Evolutionary conservation across 208 protist genomes (phyloP).

Genomic region (Herpetomonas tarakana): DNA sequence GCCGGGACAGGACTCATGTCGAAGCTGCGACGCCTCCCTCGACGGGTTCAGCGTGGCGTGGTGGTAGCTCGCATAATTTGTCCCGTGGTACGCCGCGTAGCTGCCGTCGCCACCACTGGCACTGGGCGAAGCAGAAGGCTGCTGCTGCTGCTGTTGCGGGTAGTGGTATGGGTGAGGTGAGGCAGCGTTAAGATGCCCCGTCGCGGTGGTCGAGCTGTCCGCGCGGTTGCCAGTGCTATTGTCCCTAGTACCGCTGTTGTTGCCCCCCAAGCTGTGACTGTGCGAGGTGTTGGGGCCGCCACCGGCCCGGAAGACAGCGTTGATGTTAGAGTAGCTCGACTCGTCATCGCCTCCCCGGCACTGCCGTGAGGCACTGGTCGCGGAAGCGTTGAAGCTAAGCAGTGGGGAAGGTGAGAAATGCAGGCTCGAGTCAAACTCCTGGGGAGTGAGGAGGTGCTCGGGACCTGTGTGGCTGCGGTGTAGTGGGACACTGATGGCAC

Average conservation of each 20-base stretch:
- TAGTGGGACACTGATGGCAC: not conserved
- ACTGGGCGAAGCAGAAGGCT: too few relatives aligned
- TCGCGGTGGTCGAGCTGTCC: too few relatives aligned
- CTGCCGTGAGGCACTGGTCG: conserved; percentile 19
- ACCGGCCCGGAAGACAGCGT: conserved; percentile 8
- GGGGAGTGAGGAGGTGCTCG: not conserved
- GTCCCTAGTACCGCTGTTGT: not conserved
- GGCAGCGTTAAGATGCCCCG: too few relatives aligned
- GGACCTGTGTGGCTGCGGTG: conserved; percentile 2
- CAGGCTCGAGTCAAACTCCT: conserved; percentile 32
- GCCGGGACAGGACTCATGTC: too few relatives aligned
- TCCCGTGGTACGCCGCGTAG: too few relatives aligned
- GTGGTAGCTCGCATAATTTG: too few relatives aligned
- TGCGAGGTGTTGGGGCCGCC: conserved; percentile 15
- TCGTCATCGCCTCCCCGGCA: conserved; percentile 25
- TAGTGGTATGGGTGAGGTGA: too few relatives aligned
- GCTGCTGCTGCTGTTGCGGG: too few relatives aligned
- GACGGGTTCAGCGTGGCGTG: too few relatives aligned
- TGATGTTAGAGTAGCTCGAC: not conserved
- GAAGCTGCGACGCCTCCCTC: too few relatives aligned
- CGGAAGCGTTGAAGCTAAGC: conserved; percentile 28
- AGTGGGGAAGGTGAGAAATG: conserved; percentile 30
- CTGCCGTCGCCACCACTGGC: too few relatives aligned
- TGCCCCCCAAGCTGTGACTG: not conserved
- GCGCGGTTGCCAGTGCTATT: too few relatives aligned